Evolutionary conservation across 2,329 filamentous ascomycete species (phyloP), one percentile per base, ranked within the genome.

Genomic region (Pseudopithomyces maydicus): DNA sequence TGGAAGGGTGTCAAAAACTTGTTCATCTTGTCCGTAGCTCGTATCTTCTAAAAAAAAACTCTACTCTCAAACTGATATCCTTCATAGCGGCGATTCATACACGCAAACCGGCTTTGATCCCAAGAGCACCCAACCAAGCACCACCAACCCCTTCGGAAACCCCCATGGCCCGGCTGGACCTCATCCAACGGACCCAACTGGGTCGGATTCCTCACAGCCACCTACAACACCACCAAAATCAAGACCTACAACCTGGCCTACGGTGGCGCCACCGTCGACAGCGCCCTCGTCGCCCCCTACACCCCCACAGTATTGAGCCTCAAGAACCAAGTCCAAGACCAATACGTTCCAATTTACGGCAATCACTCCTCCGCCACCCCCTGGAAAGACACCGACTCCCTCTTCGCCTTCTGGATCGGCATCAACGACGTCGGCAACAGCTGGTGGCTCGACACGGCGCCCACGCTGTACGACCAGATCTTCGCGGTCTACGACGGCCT

Each of bases 121-220:
- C 41, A 79, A 74, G 11, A 77, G 79, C 20, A 72, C 78, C 0
- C 80, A 85, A 36, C 85, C 87, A 1, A 82, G 78, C 7, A 61
- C 77, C 4, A 71, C 74, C 6, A 85, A 87, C 64, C 85, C 86
- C 0, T 76, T 89, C 59, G 86, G 87, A 0, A 90, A 90, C 64
- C 87, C 87, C 46, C 76, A 0, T 85, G 83, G 59, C 82, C 81
- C 6, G 74, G 73, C 43, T 74, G 63, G 59, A 75, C 71, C 36
- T 70, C 70, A 3, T 67, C 68, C 12, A 67, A 65, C 58, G 84
- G 83, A 0, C 83, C 82, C 0, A 85, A 84, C 65, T 85, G 83
- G 82, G 75, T 84, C n/a, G 84, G 80, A 55, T 84, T 74, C 58
- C 63, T 75, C 3, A 70, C 70, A 14, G 65, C 66, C 11, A 74